These are phyloP conservation scores for Pythium scleroteichum DNA, from an alignment of 352 stramenopile species.

Conservation along the genomic window DNA sequence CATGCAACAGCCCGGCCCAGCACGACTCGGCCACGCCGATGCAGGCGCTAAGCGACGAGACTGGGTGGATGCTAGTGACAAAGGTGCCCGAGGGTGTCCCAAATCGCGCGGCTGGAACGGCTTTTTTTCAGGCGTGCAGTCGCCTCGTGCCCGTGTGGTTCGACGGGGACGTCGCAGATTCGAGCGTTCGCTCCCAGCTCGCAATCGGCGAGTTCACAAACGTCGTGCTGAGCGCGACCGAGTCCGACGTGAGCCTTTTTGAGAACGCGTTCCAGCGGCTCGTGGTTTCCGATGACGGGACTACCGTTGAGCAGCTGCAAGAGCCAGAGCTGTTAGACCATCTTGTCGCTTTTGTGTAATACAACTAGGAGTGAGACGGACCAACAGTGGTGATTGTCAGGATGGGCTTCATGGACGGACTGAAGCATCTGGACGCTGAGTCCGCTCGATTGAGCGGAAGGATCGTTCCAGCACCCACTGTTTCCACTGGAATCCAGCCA, in stretches of 20 bases:
- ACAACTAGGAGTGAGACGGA: background rate
- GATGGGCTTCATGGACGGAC: too few relatives aligned
- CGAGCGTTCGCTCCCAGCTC: slow-evolving; percentile 29
- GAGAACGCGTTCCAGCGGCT: slow-evolving; percentile 21
- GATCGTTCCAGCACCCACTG: too few relatives aligned
- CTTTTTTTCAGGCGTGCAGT: slow-evolving; percentile 46
- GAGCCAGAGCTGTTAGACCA: background rate
- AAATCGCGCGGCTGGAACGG: slow-evolving; percentile 1
- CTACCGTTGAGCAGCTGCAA: background rate
- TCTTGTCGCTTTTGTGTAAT: background rate
- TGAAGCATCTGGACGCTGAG: too few relatives aligned
- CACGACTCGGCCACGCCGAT: slow-evolving; percentile 35
- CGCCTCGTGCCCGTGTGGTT: slow-evolving; percentile 32
- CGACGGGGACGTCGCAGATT: slow-evolving; percentile 20
- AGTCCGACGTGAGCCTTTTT: slow-evolving; percentile 17
- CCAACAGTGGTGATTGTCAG: too few relatives aligned
- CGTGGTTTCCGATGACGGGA: slow-evolving; percentile 11
- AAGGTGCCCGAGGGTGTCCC: slow-evolving; percentile 24
- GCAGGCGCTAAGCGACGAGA: slow-evolving; percentile 55
- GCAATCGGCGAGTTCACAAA: slow-evolving; percentile 29
- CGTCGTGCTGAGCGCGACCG: slow-evolving; percentile 23
- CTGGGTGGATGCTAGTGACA: slow-evolving; percentile 57
- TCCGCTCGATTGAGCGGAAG: too few relatives aligned
- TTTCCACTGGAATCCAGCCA: too few relatives aligned
- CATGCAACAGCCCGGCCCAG: slow-evolving; percentile 30